Evolutionary conservation across 1,284 basidiomycete species (phyloP).

Genomic region (Meripilus lineatus): DNA sequence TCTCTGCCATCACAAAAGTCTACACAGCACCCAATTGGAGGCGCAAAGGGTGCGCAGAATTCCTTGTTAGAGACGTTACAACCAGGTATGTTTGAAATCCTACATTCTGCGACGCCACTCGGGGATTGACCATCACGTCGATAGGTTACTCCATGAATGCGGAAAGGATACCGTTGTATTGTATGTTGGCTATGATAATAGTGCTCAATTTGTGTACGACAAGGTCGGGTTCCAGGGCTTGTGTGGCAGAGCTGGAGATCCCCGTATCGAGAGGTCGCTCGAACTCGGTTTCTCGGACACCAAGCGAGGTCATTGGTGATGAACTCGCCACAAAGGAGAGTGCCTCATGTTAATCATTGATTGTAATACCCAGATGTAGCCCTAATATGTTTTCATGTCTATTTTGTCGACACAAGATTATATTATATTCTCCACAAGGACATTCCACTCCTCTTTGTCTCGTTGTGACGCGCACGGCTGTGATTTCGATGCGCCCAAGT

Average conservation of each 20-base stretch:
- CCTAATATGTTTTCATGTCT: neutral
- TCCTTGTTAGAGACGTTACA: constrained; percentile 40
- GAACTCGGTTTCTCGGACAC: constrained; percentile 42
- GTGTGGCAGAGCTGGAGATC: constrained; percentile 33
- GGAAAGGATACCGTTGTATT: constrained; percentile 39
- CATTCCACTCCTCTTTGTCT: constrained; percentile 1
- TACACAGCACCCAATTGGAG: constrained; percentile 40
- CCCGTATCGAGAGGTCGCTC: constrained; percentile 36
- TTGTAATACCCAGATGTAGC: constrained; percentile 1
- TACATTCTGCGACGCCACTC: constrained; percentile 2
- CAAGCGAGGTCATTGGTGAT: constrained; percentile 41
- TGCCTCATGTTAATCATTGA: too few relatives aligned
- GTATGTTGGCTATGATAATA: constrained; percentile 44
- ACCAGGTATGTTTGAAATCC: constrained; percentile 26
- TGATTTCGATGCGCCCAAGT: too few relatives aligned
- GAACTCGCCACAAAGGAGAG: neutral
- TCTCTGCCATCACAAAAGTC: constrained; percentile 47
- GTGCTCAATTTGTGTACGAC: constrained; percentile 42
- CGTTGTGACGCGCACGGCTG: too few relatives aligned
- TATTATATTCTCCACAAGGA: neutral
- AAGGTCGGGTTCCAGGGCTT: constrained; percentile 43
- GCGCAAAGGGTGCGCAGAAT: constrained; percentile 41
- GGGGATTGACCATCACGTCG: constrained; percentile 4
- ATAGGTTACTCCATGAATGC: constrained; percentile 31
- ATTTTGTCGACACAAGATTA: neutral